Base-by-base conservation (phyloP, 83 land plant genomes). In the Picea engelmannii region DNA sequence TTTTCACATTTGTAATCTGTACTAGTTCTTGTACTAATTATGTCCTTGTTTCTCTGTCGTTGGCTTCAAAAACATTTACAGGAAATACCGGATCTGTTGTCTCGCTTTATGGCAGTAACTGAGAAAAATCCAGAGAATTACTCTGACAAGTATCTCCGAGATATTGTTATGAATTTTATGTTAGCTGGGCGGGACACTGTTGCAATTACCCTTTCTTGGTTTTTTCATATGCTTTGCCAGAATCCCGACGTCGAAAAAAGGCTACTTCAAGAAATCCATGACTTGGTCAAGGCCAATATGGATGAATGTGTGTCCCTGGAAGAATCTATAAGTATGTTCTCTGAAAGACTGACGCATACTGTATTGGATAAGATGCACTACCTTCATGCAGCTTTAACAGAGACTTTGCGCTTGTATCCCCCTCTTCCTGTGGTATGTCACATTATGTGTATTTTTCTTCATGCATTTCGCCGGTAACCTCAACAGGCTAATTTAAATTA, bases 331-430 rank as follows among this genome's bases (percentile, higher is more conserved):
- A 18, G 49, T 2, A 70, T 40, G 75, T 88, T 91, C 69, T 82
- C 90, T 3, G 65, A 66, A 18, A 21, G 78, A 58, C 21, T 92
- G 62, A 92, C 78, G 21, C 88, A 86, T 55, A 86, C 83, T 44
- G 82, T 80, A 1, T 62, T 92, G 4, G 84, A 82, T 17, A 91
- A 84, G 47, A 87, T 95, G 93, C 97, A 92, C 6, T 95, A 91
- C 77, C 91, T 95, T 24, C 91, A 89, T n/a, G n/a, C n/a, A n/a
- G n/a, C n/a, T n/a, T n/a, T n/a, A n/a, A n/a, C n/a, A n/a, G n/a
- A n/a, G n/a, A 91, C 97, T 47, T 89, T 95, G 18, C 86, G 93
- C 38, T 73, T 95, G 13, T 95, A 91, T 63, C 97, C 97, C 74
- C 86, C 92, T 7, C 93, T 95, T 59, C 97, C 97, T 8, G 74